Conservation (phyloP, 345 rosid genomes). For the Sisymbrium altissimum region DNA sequence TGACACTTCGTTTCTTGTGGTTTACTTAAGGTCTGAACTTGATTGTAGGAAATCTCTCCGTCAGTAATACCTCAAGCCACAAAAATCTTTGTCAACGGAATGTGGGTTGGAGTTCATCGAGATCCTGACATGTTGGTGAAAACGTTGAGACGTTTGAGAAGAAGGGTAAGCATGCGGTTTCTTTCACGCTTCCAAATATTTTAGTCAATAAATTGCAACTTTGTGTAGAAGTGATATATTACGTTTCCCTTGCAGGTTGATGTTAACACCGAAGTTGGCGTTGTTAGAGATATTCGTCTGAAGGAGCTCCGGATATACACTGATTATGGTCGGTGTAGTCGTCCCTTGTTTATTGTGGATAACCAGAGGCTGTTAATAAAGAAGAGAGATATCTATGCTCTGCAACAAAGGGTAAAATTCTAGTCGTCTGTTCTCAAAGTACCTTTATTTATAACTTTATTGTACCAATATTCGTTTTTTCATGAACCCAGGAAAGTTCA, state of each 20-base stretch:
- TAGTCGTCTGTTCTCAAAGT: background rate
- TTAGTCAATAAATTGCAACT: background rate
- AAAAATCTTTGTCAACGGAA: conserved; percentile 91
- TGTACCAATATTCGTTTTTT: conserved; percentile 14
- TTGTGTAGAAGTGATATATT: background rate
- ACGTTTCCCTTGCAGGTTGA: conserved; percentile 56
- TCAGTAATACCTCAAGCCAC: conserved; percentile 95
- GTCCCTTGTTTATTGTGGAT: conserved; percentile 92
- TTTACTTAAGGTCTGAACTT: conserved; percentile 23
- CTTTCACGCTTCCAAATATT: background rate
- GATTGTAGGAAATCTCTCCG: conserved; percentile 85
- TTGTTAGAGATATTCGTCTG: conserved; percentile 86
- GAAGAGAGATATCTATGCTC: conserved; percentile 79
- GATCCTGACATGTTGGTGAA: conserved; percentile 99
- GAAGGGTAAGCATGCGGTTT: conserved; percentile 57
- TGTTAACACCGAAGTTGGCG: conserved; percentile 98
- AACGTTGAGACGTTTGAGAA: conserved; percentile 83
- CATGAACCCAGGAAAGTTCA: conserved; percentile 57
- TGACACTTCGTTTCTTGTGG: background rate
- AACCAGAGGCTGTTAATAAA: conserved; percentile 88
- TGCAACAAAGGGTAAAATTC: conserved; percentile 74
- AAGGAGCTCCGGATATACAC: conserved; percentile 91
- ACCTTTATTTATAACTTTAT: background rate
- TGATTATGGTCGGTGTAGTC: conserved; percentile 98
- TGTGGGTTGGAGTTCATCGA: conserved; percentile 98